Conservation (phyloP, 2,329 filamentous ascomycete species). For the Cryphonectria nitschkei region DNA sequence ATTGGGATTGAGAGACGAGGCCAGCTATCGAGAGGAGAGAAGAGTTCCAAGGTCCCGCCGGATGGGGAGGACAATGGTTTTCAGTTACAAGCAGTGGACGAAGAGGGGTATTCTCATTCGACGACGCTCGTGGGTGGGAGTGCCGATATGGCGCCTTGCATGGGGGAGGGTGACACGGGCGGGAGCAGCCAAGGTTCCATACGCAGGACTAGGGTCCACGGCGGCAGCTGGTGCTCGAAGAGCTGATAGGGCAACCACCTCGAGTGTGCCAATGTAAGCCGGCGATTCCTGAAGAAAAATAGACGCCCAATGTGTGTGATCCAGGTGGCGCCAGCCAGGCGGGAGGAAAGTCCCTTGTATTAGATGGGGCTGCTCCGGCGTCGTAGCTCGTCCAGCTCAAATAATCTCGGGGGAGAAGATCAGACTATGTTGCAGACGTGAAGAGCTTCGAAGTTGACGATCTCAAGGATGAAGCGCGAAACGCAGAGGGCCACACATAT, state of each 20-base stretch:
- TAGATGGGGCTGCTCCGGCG: slow-evolving; percentile 12
- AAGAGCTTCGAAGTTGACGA: neutral
- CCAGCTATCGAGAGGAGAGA: slow-evolving; percentile 59
- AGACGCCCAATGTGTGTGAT: slow-evolving; percentile 47
- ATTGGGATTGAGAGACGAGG: slow-evolving; percentile 42
- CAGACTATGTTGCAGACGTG: neutral
- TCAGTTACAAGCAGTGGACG: slow-evolving; percentile 50
- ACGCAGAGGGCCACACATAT: slow-evolving; percentile 13
- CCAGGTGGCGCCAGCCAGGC: slow-evolving; percentile 39
- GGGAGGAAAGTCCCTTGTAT: slow-evolving; percentile 13
- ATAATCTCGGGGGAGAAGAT: neutral
- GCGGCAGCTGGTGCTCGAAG: slow-evolving; percentile 34
- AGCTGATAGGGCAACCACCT: slow-evolving; percentile 49
- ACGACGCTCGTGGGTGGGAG: slow-evolving; percentile 33
- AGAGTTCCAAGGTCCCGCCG: slow-evolving; percentile 38
- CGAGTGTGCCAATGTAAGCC: slow-evolving; percentile 43
- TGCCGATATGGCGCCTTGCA: slow-evolving; percentile 39
- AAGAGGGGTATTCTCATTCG: slow-evolving; percentile 40
- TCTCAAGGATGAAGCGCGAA: neutral
- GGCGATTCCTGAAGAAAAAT: slow-evolving; percentile 46
- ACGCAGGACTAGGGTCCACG: slow-evolving; percentile 45
- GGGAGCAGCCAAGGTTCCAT: slow-evolving; percentile 44
- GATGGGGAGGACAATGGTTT: slow-evolving; percentile 54
- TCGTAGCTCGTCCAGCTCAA: slow-evolving; percentile 4
- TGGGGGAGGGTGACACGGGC: slow-evolving; percentile 40